phyloP scores from a whole-genome alignment of 169 alveolate genomes.

The Perkinsus chesapeaki region DNA sequence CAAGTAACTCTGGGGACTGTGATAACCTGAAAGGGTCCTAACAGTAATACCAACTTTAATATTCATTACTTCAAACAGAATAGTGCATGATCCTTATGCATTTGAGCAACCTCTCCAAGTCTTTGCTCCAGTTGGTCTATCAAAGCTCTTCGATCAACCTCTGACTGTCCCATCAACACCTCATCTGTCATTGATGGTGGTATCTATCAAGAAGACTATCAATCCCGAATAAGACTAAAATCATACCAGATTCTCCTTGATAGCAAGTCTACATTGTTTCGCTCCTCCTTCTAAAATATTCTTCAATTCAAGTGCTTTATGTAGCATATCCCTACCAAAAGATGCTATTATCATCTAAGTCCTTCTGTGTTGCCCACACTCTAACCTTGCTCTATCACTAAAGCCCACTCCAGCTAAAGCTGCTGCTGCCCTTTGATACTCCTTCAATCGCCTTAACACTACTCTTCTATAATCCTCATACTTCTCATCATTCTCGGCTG shows the following conservation, averaged over 20 bases:
- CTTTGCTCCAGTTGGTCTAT: background rate
- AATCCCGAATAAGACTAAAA: no score
- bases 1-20: background rate
- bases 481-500: no score
- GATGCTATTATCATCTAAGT: background rate
- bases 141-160: background rate
- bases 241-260: background rate
- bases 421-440: background rate
- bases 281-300: background rate
- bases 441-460: background rate
- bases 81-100: background rate
- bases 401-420: background rate
- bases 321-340: background rate
- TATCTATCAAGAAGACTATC: background rate
- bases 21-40: background rate
- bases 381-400: background rate
- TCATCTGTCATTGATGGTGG: background rate
- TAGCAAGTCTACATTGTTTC: background rate
- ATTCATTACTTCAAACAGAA: background rate
- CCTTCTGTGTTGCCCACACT: background rate
- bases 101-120: background rate
- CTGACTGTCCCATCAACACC: background rate
- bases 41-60: background rate
- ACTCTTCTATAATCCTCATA: background rate
- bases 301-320: background rate